These are phyloP conservation scores for Linderina pennispora DNA, from an alignment of 192 early-diverging fungal species.

Conservation along the genomic window DNA sequence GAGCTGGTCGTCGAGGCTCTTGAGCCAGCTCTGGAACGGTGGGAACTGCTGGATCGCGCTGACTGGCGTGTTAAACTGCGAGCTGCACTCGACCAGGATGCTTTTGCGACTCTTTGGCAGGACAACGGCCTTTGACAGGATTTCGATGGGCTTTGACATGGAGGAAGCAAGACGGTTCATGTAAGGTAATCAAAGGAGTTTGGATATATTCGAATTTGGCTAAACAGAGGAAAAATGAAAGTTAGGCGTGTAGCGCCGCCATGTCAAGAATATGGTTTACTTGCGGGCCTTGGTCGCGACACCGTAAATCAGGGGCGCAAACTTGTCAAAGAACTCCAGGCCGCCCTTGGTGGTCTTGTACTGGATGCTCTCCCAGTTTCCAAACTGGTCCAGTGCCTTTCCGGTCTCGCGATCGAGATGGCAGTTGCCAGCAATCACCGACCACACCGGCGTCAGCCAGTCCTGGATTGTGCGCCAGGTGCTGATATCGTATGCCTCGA, in stretches of 20 bases:
- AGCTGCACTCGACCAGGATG: constrained; percentile 12
- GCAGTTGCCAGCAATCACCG: constrained; percentile 20
- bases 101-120: background rate
- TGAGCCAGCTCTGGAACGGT: constrained; percentile 26
- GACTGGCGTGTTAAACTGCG: too few relatives aligned
- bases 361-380: constrained; percentile 16
- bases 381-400: constrained; percentile 5
- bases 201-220: background rate
- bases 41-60: constrained; percentile 31
- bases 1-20: constrained; percentile 7
- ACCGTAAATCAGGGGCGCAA: constrained; percentile 26
- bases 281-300: constrained; percentile 21
- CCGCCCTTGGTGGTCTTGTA: constrained; percentile 2
- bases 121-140: constrained; percentile 2
- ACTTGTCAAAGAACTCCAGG: background rate
- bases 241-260: too few relatives aligned
- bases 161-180: too few relatives aligned
- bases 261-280: too few relatives aligned
- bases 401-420: constrained; percentile 22
- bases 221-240: constrained; percentile 1
- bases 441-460: constrained; percentile 6
- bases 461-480: constrained; percentile 16
- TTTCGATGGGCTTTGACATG: background rate
- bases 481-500: constrained; percentile 1
- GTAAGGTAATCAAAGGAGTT: too few relatives aligned